phyloP scores from a whole-genome alignment of 305 asterid species.

The Plantago coronopus region DNA sequence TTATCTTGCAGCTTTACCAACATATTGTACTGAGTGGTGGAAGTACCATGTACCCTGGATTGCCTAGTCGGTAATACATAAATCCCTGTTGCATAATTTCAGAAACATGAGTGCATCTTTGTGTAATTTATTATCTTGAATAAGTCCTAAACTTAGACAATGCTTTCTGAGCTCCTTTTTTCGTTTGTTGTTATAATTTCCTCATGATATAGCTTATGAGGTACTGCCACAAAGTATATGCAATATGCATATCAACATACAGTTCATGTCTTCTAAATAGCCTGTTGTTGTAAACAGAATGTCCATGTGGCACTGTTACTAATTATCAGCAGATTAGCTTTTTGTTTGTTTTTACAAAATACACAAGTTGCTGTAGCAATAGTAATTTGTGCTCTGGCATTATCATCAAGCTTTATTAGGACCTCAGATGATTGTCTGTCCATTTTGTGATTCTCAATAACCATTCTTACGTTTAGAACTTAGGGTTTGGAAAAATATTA shows the following conservation, averaged over 20 bases:
- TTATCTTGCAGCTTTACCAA: slow-evolving; percentile 81
- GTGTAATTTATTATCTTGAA: neutral
- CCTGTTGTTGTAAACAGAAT: neutral
- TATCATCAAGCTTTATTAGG: too few species aligned
- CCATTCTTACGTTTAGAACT: slow-evolving; percentile 8
- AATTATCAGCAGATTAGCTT: neutral
- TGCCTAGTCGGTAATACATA: slow-evolving; percentile 85
- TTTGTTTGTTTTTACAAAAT: slow-evolving; percentile 6
- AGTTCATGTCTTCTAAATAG: neutral
- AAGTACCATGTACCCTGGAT: slow-evolving; percentile 98
- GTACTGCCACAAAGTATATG: neutral
- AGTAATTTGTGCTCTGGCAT: too few species aligned
- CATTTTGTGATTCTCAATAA: neutral
- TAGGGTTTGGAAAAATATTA: neutral
- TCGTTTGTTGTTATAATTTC: slow-evolving; percentile 1
- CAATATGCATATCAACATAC: neutral
- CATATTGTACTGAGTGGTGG: slow-evolving; percentile 96
- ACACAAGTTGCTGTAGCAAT: too few species aligned
- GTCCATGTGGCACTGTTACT: neutral
- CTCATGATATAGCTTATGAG: slow-evolving; percentile 2
- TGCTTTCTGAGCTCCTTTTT: slow-evolving; percentile 3
- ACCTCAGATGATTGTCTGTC: neutral
- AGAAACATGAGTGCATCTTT: slow-evolving; percentile 1
- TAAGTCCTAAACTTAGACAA: slow-evolving; percentile 12
- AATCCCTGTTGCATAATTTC: slow-evolving; percentile 11